Percentiles rank a stretch among this genome's conserved stretches.
These are phyloP conservation scores for Lactifluus subvellereus DNA, from an alignment of 768 basidiomycete genomes.

Conservation along the genomic window DNA sequence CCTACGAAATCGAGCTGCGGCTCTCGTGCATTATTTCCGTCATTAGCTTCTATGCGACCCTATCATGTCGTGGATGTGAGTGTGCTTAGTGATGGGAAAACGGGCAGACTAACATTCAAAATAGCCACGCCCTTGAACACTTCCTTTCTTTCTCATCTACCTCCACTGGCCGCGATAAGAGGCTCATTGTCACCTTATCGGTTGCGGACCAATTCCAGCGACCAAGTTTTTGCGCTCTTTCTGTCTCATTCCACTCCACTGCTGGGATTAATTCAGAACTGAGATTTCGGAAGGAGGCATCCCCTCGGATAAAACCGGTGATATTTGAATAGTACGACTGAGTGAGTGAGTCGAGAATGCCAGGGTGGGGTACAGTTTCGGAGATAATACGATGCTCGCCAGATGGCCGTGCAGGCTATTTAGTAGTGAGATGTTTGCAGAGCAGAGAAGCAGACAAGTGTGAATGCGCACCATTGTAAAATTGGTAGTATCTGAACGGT, in stretches of 20 bases:
- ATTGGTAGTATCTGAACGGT: slow-evolving; percentile 51
- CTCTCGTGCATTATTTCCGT: slow-evolving; percentile 47
- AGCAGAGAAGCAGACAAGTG: neutral
- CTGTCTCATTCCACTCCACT: slow-evolving; percentile 48
- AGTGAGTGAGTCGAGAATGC: slow-evolving; percentile 38
- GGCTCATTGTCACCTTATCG: slow-evolving; percentile 57
- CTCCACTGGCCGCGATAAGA: slow-evolving; percentile 51
- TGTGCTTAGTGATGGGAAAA: neutral
- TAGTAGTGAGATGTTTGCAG: slow-evolving; percentile 6
- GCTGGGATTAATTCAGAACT: slow-evolving; percentile 29
- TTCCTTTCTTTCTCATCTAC: slow-evolving; percentile 30
- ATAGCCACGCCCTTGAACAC: slow-evolving; percentile 47
- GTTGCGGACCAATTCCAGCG: slow-evolving; percentile 68
- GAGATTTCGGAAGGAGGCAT: slow-evolving; percentile 58
- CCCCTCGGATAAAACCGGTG: slow-evolving; percentile 72
- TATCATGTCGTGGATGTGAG: slow-evolving; percentile 28
- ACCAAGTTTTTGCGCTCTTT: slow-evolving; percentile 43
- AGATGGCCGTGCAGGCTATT: slow-evolving; percentile 44
- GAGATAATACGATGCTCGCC: slow-evolving; percentile 44
- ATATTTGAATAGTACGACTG: slow-evolving; percentile 69
- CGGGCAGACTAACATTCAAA: slow-evolving; percentile 49
- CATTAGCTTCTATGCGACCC: slow-evolving; percentile 69
- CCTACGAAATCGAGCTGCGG: slow-evolving; percentile 70
- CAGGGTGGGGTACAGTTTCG: slow-evolving; percentile 42
- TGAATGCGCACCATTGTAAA: slow-evolving; percentile 53